Evolutionary conservation across 1,284 basidiomycete genomes (phyloP), one percentile per base, ranked within the genome.

Genomic region (Meira miltonrushii): DNA sequence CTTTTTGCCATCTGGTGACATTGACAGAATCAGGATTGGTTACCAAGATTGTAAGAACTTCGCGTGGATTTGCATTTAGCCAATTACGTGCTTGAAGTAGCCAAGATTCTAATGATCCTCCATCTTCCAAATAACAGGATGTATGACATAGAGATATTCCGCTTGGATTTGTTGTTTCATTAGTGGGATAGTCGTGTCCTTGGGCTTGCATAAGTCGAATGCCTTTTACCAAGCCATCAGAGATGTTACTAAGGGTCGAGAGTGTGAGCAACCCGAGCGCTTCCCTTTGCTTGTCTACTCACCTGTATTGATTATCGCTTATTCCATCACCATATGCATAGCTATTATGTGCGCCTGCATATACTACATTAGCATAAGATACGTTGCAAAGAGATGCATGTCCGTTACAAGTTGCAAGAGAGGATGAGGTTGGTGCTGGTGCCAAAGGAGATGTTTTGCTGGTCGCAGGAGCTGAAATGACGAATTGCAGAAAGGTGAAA

Each of bases 141-240:
- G 69, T 66, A 55, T 77, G 74, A 57, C 74, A 77, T 21, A 77
- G 59, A 11, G 65, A 61, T 33, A 75, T 66, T 10, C 54, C 54
- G n/a, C 52, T 82, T 28, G 85, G 84, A 60, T 9, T 44, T 4
- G 9, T 44, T 17, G 80, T 74, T 49, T 75, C 80, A 39, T 83
- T 73, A 63, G 86, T 38, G 23, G 55, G 38, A 19, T 40, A 25
- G 44, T 53, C 84, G 74, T 93, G 91, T 11, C 87, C 84, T 80
- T 95, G 92, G 69, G 90, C 82, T 79, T 96, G 92, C 33, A 97
- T 82, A 83, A 94, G 85, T 39, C 93, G 84, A 61, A 97, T 83
- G 12, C 93, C 93, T 79, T 95, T 90, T 65, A 86, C 87, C 64
- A 96, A 79, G 77, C 92, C 90, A 62, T 86, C 85, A 0, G 54